These are phyloP conservation scores for Yamadazyma friedrichii DNA, from an alignment of 1,139 yeast genomes.

Conservation along the genomic window DNA sequence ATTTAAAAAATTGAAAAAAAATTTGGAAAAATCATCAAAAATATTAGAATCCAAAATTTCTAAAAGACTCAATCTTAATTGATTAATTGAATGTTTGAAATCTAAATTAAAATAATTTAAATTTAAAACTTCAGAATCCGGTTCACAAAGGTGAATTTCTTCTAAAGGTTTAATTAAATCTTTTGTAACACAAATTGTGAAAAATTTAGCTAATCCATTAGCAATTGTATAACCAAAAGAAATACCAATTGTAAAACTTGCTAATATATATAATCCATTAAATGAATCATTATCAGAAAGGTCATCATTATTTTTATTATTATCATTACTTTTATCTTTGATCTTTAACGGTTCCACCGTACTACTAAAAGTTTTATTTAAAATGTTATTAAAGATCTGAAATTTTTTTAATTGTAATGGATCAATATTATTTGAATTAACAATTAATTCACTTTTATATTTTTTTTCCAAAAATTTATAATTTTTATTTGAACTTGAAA, in stretches of 20 bases:
- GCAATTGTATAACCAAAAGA: conserved; percentile 34
- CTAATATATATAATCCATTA: conserved; percentile 18
- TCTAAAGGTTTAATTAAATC: not conserved
- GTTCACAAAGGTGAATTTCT: not conserved
- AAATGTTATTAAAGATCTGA: conserved; percentile 5
- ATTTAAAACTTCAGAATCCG: not conserved
- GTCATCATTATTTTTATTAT: not conserved
- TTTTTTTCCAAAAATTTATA: conserved; percentile 33
- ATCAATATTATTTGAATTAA: conserved; percentile 26
- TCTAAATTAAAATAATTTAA: conserved; percentile 4
- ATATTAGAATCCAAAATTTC: conserved; percentile 2
- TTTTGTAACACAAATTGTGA: not conserved
- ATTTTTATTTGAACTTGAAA: conserved; percentile 21
- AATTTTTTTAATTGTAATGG: conserved; percentile 33
- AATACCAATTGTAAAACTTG: conserved; percentile 33
- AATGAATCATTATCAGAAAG: conserved; percentile 1
- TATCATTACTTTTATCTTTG: not conserved
- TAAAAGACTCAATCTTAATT: conserved; percentile 1
- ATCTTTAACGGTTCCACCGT: not conserved
- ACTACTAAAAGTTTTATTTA: conserved; percentile 3
- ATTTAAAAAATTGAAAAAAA: conserved; percentile 7
- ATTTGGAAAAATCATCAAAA: conserved; percentile 9
- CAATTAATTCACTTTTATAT: conserved; percentile 31
- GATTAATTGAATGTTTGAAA: not conserved
- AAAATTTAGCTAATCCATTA: conserved; percentile 18